These are phyloP conservation scores for Chondrus crispus DNA, from an alignment of 23 red algal genomes.

Conservation along the genomic window DNA sequence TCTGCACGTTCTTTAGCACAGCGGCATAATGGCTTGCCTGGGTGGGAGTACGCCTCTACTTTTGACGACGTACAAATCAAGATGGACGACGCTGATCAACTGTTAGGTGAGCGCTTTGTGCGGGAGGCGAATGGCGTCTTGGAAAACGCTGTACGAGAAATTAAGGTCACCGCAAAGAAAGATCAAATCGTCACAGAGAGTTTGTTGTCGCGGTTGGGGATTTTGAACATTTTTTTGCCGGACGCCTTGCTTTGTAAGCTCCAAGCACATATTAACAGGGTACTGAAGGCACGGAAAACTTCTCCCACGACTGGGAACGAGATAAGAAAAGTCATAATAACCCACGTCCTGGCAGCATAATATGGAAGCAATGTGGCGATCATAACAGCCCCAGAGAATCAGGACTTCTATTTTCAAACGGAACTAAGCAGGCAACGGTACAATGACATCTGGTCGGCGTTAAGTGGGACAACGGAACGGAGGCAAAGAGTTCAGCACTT, in stretches of 20 bases:
- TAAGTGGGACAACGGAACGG: not conserved
- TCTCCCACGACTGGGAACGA: not conserved
- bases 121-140: not conserved
- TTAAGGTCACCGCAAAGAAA: not conserved
- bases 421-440: not conserved
- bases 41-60: not conserved
- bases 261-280: not conserved
- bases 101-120: not conserved
- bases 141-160: not conserved
- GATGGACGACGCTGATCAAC: not conserved
- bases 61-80: conserved; percentile 10
- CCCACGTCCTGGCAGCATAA: not conserved
- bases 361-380: not conserved
- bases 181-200: too few relatives aligned
- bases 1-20: not conserved
- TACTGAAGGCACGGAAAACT: not conserved
- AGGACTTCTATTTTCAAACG: conserved; percentile 11
- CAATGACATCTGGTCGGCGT: not conserved
- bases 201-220: not conserved
- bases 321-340: conserved; percentile 1
- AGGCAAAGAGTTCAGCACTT: not conserved
- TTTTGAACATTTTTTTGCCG: not conserved
- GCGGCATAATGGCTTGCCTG: not conserved
- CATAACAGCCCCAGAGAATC: not conserved
- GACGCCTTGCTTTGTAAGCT: not conserved